Evolutionary conservation across 1,284 basidiomycete species (phyloP).

Genomic region (Caloboletus firmus): DNA sequence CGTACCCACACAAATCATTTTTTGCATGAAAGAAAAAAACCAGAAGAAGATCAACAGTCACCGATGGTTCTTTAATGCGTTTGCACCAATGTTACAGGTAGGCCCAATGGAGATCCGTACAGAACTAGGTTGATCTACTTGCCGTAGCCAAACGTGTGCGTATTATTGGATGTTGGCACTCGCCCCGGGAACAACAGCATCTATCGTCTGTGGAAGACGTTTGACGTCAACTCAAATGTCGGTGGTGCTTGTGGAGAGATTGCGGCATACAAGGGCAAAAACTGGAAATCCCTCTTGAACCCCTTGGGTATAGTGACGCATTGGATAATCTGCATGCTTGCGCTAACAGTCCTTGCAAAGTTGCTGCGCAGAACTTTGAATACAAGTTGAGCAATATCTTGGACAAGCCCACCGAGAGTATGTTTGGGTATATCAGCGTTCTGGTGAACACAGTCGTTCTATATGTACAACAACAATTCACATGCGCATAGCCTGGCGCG

Average conservation of each 20-base stretch:
- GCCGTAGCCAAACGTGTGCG: slow-evolving; percentile 79
- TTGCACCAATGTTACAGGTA: slow-evolving; percentile 71
- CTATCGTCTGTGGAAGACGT: slow-evolving; percentile 94
- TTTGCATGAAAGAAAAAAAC: slow-evolving; percentile 93
- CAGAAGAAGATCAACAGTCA: slow-evolving; percentile 97
- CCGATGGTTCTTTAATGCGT: slow-evolving; percentile 95
- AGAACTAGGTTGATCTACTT: slow-evolving; percentile 1
- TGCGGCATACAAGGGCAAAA: slow-evolving; percentile 87
- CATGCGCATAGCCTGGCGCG: slow-evolving; percentile 73
- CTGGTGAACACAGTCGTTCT: slow-evolving; percentile 46
- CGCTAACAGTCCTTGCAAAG: slow-evolving; percentile 41
- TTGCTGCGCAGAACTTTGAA: slow-evolving; percentile 93
- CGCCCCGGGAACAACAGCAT: slow-evolving; percentile 81
- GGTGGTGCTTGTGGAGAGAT: slow-evolving; percentile 97
- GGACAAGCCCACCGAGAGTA: slow-evolving; percentile 91
- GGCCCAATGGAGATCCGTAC: background rate
- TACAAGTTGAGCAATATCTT: slow-evolving; percentile 93
- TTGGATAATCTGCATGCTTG: background rate
- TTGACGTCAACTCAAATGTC: slow-evolving; percentile 90
- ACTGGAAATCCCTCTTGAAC: slow-evolving; percentile 79
- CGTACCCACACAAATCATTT: slow-evolving; percentile 89
- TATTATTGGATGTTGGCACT: slow-evolving; percentile 93
- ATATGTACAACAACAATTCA: slow-evolving; percentile 10
- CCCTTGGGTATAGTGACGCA: slow-evolving; percentile 63
- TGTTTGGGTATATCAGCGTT: slow-evolving; percentile 92